phyloP scores from a whole-genome alignment of 2,329 filamentous ascomycete species.

The Trichophyton schoenleinii region DNA sequence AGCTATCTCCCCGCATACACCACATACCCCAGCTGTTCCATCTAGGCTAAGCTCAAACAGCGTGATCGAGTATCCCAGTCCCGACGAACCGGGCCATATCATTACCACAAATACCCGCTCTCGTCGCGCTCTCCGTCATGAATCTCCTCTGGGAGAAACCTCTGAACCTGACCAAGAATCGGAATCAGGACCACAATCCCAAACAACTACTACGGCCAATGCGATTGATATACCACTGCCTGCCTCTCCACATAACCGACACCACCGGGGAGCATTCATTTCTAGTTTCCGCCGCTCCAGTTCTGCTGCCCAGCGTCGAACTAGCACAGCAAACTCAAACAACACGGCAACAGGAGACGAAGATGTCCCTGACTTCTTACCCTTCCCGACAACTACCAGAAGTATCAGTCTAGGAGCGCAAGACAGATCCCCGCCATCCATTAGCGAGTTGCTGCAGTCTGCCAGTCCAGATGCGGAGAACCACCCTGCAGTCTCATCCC shows the following conservation, averaged over 20 bases:
- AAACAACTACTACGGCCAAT: slow-evolving; percentile 25
- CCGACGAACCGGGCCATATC: slow-evolving; percentile 22
- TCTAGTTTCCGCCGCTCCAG: slow-evolving; percentile 34
- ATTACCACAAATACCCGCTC: not conserved
- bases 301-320: slow-evolving; percentile 31
- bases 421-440: slow-evolving; percentile 23
- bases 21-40: slow-evolving; percentile 85
- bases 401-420: slow-evolving; percentile 37
- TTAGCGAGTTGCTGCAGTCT: slow-evolving; percentile 24
- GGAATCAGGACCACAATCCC: slow-evolving; percentile 19
- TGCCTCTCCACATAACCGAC: slow-evolving; percentile 29
- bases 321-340: slow-evolving; percentile 14
- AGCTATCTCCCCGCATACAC: slow-evolving; percentile 76
- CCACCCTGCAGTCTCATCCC: not conserved
- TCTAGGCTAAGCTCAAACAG: slow-evolving; percentile 88
- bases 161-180: slow-evolving; percentile 14
- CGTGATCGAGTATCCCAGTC: slow-evolving; percentile 54
- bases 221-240: slow-evolving; percentile 36
- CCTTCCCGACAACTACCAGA: slow-evolving; percentile 29
- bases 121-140: slow-evolving; percentile 19
- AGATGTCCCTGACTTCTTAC: slow-evolving; percentile 35
- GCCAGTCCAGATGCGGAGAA: slow-evolving; percentile 7
- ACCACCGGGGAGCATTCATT: slow-evolving; percentile 19
- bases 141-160: slow-evolving; percentile 27
- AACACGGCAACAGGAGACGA: slow-evolving; percentile 16